Conservation (phyloP, 2,329 filamentous ascomycete species). For the Phyllosticta paracitricarpa region DNA sequence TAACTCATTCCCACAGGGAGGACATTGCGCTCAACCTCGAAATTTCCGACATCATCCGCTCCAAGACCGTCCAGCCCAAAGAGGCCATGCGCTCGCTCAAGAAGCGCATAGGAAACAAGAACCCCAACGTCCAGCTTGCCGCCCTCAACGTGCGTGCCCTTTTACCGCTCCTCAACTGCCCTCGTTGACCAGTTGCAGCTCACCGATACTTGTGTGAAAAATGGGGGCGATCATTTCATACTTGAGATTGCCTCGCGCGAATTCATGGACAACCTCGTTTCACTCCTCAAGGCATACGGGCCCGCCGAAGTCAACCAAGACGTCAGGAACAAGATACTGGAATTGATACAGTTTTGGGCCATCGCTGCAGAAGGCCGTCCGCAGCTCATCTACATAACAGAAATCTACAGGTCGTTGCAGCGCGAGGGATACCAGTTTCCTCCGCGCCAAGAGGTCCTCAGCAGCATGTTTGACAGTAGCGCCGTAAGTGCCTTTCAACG, state of each 20-base stretch:
- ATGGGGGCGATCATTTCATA: constrained; percentile 91
- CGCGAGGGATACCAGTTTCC: constrained; percentile 83
- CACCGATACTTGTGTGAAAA: constrained; percentile 97
- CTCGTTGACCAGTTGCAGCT: constrained; percentile 45
- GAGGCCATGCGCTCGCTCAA: constrained; percentile 97
- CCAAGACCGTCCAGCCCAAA: constrained; percentile 93
- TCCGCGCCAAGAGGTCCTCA: constrained; percentile 75
- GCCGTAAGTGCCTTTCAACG: constrained; percentile 50
- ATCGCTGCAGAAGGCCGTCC: constrained; percentile 75
- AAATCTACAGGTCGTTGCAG: constrained; percentile 76
- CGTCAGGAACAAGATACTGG: constrained; percentile 82
- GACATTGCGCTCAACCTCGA: constrained; percentile 96
- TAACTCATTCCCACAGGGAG: constrained; percentile 49
- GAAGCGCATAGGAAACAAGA: constrained; percentile 89
- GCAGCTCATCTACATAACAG: constrained; percentile 75
- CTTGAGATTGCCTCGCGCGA: constrained; percentile 91
- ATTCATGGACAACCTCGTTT: constrained; percentile 96
- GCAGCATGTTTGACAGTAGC: constrained; percentile 95
- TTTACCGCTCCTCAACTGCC: neutral
- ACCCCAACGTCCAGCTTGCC: constrained; percentile 91
- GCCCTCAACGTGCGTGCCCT: constrained; percentile 66
- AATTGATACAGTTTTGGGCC: constrained; percentile 89
- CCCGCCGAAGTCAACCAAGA: constrained; percentile 67
- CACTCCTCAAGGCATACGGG: constrained; percentile 73
- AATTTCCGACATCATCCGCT: constrained; percentile 94